Evolutionary conservation across 1,139 yeast genomes (phyloP).

Genomic region (Diutina rugosa): DNA sequence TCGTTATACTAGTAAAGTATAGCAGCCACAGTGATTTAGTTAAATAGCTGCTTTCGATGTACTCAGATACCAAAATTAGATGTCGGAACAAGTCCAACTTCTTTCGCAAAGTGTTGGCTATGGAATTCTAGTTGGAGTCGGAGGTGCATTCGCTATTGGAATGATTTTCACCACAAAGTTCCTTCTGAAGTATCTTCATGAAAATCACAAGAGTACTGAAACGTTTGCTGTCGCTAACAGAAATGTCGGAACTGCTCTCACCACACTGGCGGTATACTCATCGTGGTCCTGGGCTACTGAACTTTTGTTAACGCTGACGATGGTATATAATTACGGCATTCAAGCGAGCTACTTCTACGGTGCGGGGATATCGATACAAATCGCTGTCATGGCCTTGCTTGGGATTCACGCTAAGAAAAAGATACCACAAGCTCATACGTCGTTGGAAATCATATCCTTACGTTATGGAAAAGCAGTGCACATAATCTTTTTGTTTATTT

Average conservation of each 20-base stretch:
- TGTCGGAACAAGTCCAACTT: constrained; percentile 1
- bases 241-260: constrained; percentile 13
- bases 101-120: constrained; percentile 16
- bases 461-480: constrained; percentile 19
- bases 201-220: constrained; percentile 17
- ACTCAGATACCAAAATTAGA: background rate
- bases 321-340: constrained; percentile 11
- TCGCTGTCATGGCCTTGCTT: constrained; percentile 15
- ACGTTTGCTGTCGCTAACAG: constrained; percentile 19
- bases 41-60: no score
- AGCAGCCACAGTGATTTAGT: background rate
- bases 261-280: constrained; percentile 17
- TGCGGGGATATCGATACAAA: constrained; percentile 17
- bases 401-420: constrained; percentile 20
- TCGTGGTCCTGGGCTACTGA: constrained; percentile 4
- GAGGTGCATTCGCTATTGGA: constrained; percentile 17
- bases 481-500: constrained; percentile 16
- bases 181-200: constrained; percentile 13
- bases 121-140: constrained; percentile 18
- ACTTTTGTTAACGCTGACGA: background rate
- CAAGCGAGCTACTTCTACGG: constrained; percentile 15
- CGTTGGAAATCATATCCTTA: constrained; percentile 17
- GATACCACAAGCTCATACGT: constrained; percentile 17
- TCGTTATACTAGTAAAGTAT: background rate
- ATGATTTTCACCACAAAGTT: constrained; percentile 15